Evolutionary conservation across 306 rosid genomes (phyloP), one percentile per base, ranked within the genome.

Genomic region (Lagenaria siceraria): DNA sequence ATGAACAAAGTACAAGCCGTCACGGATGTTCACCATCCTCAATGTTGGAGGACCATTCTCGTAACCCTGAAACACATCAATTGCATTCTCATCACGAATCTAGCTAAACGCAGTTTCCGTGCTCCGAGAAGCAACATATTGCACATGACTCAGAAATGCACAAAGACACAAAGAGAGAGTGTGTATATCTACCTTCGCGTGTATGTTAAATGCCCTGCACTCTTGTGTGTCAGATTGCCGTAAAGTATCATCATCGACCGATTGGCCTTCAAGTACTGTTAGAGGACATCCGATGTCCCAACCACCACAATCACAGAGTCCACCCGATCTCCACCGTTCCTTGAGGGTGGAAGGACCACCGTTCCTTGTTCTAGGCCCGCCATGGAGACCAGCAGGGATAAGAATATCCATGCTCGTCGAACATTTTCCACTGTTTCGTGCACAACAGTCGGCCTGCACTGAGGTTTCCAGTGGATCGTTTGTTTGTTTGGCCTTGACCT

Each of bases 251-350:
- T 75, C 85, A 52, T 81, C 81, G 78, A 78, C 75, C 27, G 87
- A 81, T 86, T 81, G 71, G 66, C 87, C 87, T 78, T 88, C 80
- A 73, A 90, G 90, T 42, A 92, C 84, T 4, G 97, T 90, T 59
- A 96, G 84, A 75, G 98, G 94, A 73, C 99, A 96, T 66, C 99
- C 99, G 74, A 88, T 82, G 82, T 96, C 99, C 99, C 99, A 96
- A 85, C 99, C 99, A 66, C 98, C 99, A 81, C 99, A 96, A 79
- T 92, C 94, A 75, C 99, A 96, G 53, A 40, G 85, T 52, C 99
- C 97, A 7, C 88, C 91, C 6, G 96, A 96, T 86, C 87, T 86
- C 99, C 99, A 96, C 79, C 98, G 88, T 46, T 96, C 96, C 22
- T 77, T 86, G 80, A 96, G 87, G 84, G 91, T 88, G 11, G 97